Percentiles rank a stretch among this genome's conserved stretches.
phyloP scores from a whole-genome alignment of 169 alveolate species.

The Plasmodium falciparum region DNA sequence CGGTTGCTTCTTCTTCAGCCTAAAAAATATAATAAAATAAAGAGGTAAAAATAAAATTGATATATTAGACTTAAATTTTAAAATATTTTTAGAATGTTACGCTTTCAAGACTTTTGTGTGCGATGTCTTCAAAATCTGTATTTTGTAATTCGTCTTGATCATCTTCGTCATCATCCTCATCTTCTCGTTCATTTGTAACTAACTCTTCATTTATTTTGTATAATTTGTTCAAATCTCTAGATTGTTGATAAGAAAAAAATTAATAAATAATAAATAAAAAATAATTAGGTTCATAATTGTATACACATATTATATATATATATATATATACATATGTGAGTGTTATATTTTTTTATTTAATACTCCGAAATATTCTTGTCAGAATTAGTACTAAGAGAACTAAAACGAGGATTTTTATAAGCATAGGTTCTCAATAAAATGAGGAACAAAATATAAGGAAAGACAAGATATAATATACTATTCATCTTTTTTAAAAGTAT shows the following conservation, averaged over 20 bases:
- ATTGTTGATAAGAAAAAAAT: not conserved
- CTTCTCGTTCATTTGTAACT: constrained; percentile 63
- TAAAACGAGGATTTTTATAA: constrained; percentile 50
- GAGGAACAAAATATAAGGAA: constrained; percentile 21
- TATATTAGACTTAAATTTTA: not conserved
- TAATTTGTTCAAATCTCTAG: constrained; percentile 59
- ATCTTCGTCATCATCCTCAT: constrained; percentile 65
- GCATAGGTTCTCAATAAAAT: constrained; percentile 2
- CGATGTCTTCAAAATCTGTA: constrained; percentile 44
- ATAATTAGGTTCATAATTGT: not conserved
- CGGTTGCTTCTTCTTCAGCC: constrained; percentile 72
- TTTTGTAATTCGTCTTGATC: constrained; percentile 31
- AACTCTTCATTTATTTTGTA: constrained; percentile 39
- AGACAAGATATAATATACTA: constrained; percentile 15
- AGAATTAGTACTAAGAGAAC: constrained; percentile 22
- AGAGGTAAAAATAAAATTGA: not conserved
- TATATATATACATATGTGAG: not conserved
- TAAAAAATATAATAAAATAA: not conserved
- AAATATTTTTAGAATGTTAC: not conserved
- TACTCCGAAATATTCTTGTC: constrained; percentile 53
- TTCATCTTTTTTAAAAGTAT: constrained; percentile 34
- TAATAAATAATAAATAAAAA: not conserved
- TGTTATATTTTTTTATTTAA: constrained; percentile 6
- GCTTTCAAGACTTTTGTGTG: constrained; percentile 57
- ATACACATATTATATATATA: too few species aligned